A percentile compares a stretch with the other conserved stretches of the same genome.
Conservation (phyloP, 805 yeast species). For the Metschnikowia vanudenii region DNA sequence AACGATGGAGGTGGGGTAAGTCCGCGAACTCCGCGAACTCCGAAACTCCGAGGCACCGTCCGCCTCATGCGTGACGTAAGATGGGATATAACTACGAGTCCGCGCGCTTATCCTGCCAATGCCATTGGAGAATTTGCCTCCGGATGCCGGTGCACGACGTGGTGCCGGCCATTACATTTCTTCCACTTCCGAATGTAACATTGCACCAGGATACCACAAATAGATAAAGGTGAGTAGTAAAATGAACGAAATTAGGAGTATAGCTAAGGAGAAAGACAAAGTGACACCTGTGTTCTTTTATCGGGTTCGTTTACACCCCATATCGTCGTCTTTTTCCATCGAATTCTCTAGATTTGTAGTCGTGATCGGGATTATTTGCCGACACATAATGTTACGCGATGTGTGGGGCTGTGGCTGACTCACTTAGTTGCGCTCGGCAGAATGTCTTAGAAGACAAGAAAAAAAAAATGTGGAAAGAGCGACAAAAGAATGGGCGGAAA, state of each 20-base stretch:
- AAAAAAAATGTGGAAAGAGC: background rate
- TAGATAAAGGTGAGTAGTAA: no score
- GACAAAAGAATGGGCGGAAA: no score
- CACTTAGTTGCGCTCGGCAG: background rate
- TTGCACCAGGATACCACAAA: no score
- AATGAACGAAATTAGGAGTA: background rate
- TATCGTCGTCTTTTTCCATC: no score
- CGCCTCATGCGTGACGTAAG: slow-evolving; percentile 17
- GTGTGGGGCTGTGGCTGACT: no score
- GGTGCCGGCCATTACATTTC: no score
- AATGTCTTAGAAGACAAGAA: background rate
- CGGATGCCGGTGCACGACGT: background rate
- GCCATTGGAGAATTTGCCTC: slow-evolving; percentile 4
- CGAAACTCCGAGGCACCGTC: slow-evolving; percentile 16
- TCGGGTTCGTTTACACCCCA: no score
- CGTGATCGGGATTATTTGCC: no score
- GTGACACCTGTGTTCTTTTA: no score
- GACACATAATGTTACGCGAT: no score
- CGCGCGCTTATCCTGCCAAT: slow-evolving; percentile 10
- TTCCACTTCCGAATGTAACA: no score
- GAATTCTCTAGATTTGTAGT: no score
- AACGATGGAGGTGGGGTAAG: slow-evolving; percentile 8
- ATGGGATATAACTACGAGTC: slow-evolving; percentile 5
- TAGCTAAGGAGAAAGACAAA: background rate
- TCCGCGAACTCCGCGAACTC: slow-evolving; percentile 16